A percentile compares a stretch with the other conserved stretches of the same genome.
phyloP scores from a whole-genome alignment of 2,329 filamentous ascomycete species.

The Aspergillus flavus region DNA sequence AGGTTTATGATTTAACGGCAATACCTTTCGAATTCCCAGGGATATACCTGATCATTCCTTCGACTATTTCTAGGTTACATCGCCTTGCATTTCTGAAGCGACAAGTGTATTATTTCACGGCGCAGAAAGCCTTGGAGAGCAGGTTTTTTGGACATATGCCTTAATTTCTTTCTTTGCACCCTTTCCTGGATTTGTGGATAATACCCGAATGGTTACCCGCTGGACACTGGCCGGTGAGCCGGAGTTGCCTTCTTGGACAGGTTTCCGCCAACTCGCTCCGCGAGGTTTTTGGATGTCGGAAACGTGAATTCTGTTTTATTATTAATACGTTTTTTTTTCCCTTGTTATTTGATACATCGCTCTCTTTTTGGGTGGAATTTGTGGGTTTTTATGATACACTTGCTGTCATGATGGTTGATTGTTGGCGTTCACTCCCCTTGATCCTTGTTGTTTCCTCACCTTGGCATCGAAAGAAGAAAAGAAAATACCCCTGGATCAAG shows the following conservation, averaged over 20 bases:
- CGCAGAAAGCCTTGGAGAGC: constrained; percentile 18
- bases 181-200: constrained; percentile 16
- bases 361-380: constrained; percentile 8
- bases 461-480: constrained; percentile 19
- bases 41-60: constrained; percentile 2
- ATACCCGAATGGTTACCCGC: constrained; percentile 10
- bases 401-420: constrained; percentile 4
- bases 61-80: constrained; percentile 10
- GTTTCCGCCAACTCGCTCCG: constrained; percentile 9
- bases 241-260: constrained; percentile 13
- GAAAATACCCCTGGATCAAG: constrained; percentile 23
- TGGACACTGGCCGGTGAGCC: background rate
- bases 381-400: constrained; percentile 12
- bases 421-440: constrained; percentile 10
- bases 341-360: background rate
- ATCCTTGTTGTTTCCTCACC: background rate
- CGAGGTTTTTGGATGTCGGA: constrained; percentile 11
- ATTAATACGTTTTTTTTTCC: constrained; percentile 17
- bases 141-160: constrained; percentile 23
- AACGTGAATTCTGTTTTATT: constrained; percentile 13
- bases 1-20: constrained; percentile 22
- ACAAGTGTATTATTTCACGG: constrained; percentile 23
- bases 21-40: constrained; percentile 6
- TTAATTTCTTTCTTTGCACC: constrained; percentile 18
- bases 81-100: constrained; percentile 19